Base-by-base conservation (phyloP, 2,329 filamentous ascomycete species). In the Fusarium keratoplasticum region DNA sequence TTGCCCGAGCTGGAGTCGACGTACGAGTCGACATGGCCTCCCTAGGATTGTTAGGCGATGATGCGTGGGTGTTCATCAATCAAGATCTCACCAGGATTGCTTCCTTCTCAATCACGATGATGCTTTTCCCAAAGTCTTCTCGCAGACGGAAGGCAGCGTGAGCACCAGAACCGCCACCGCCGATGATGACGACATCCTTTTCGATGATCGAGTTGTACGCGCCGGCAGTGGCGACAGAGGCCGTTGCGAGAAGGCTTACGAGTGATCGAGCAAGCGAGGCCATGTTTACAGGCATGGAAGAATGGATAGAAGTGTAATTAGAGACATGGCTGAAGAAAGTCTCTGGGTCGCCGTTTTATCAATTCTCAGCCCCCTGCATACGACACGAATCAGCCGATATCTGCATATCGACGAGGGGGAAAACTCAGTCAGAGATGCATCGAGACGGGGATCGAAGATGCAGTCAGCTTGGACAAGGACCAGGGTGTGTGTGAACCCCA, bases 11-110 rank as follows among this genome's bases (percentile, higher is more conserved):
- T 77, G n/a, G 83, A 84, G 38, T 85, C 84, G 5, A 76, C 80
- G 72, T 86, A 89, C 11, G 86, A 88, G 25, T 86, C 79, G 7
- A 85, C 84, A 70, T 89, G 86, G 3, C 87, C 87, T 20, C 87
- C 88, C 69, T 88, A 73, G 31, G 5, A 25, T 5, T 40, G 57
- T 70, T 35, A 64, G 52, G 18, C 22, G 4, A 29, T 36, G 31
- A 18, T 57, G 52, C 6, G 18, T 36, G n/a, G 3, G 25, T 25
- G 18, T 20, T 5, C 4, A 13, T 31, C 5, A 2, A 54, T 29
- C 4, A 20, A 8, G 14, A 8, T 68, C 79, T 36, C 75, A 84
- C 82, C 40, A 84, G 67, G 14, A 69, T 74, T 6, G 59, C 66
- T 50, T 80, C 68, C 72, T 81, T 81, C 75, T 84, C 82, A n/a